Evolutionary conservation across 1,139 yeast genomes (phyloP).

Genomic region (Taphrina sp.): DNA sequence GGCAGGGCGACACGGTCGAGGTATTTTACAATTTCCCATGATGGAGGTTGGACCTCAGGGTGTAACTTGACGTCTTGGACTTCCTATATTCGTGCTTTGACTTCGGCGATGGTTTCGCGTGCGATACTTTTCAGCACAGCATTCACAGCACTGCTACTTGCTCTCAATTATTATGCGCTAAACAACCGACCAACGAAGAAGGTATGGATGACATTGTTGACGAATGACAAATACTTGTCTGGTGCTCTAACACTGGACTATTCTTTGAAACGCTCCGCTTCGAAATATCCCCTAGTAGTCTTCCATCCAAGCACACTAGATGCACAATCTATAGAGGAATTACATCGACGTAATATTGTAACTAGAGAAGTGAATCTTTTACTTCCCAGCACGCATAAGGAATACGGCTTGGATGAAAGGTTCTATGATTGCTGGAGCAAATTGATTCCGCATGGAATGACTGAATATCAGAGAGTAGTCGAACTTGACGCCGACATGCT

Average conservation of each 20-base stretch:
- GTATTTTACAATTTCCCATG: no score
- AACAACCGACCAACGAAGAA: slow-evolving; percentile 34
- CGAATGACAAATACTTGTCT: slow-evolving; percentile 51
- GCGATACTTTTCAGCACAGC: neutral
- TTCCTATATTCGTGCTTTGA: no score
- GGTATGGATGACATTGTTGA: slow-evolving; percentile 57
- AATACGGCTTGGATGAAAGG: slow-evolving; percentile 51
- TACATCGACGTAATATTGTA: slow-evolving; percentile 48
- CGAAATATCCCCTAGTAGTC: slow-evolving; percentile 54
- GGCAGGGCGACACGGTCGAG: no score
- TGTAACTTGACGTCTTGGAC: no score
- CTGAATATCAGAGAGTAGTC: slow-evolving; percentile 53
- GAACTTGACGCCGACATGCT: slow-evolving; percentile 60
- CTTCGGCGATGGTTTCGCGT: slow-evolving; percentile 16
- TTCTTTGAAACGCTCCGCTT: slow-evolving; percentile 47
- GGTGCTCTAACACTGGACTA: slow-evolving; percentile 54
- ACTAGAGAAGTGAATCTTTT: slow-evolving; percentile 48
- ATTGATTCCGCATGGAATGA: slow-evolving; percentile 53
- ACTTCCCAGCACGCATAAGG: slow-evolving; percentile 49
- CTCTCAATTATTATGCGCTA: slow-evolving; percentile 1
- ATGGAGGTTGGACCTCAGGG: no score
- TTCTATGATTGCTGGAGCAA: slow-evolving; percentile 62
- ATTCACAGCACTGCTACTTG: neutral
- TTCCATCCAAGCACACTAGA: slow-evolving; percentile 51
- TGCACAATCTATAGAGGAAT: slow-evolving; percentile 46